phyloP scores from a whole-genome alignment of 139 green algal species.

The Micromonas pusilla region DNA sequence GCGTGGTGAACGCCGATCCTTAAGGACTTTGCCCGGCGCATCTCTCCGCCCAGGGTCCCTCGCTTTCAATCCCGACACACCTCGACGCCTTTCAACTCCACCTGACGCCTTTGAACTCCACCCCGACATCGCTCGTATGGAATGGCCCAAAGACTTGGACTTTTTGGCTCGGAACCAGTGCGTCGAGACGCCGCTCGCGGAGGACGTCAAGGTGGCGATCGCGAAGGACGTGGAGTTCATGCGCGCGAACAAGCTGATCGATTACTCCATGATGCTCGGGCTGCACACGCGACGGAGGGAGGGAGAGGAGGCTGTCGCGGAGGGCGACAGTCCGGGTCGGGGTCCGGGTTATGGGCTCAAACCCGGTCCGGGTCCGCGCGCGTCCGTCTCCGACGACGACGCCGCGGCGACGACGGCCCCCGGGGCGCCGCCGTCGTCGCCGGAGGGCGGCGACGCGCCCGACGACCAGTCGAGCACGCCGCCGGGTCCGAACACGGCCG shows the following conservation, averaged over 20 bases:
- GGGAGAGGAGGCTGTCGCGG: no score
- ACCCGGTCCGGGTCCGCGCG: no score
- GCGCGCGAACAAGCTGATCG: background rate
- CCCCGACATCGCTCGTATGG: background rate
- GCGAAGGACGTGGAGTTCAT: background rate
- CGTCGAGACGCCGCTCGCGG: slow-evolving; percentile 1
- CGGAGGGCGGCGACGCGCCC: background rate
- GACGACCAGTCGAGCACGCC: background rate
- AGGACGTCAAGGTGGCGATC: background rate
- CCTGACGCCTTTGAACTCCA: no score
- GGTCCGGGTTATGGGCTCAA: no score
- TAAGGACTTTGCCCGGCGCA: no score
- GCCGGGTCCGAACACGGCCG: background rate
- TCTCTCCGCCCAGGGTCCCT: no score
- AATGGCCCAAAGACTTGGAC: background rate
- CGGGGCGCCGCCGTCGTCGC: background rate
- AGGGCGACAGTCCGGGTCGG: background rate
- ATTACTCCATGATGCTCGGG: background rate
- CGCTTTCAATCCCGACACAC: no score
- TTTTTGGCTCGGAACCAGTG: background rate
- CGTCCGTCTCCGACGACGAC: no score
- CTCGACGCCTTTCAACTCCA: no score
- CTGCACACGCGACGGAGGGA: background rate
- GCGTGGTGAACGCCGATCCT: no score
- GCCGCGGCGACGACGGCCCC: no score